Percentiles rank a stretch among this genome's conserved stretches.
phyloP scores from a whole-genome alignment of 305 asterid genomes.

The Caryopteris hybrid region DNA sequence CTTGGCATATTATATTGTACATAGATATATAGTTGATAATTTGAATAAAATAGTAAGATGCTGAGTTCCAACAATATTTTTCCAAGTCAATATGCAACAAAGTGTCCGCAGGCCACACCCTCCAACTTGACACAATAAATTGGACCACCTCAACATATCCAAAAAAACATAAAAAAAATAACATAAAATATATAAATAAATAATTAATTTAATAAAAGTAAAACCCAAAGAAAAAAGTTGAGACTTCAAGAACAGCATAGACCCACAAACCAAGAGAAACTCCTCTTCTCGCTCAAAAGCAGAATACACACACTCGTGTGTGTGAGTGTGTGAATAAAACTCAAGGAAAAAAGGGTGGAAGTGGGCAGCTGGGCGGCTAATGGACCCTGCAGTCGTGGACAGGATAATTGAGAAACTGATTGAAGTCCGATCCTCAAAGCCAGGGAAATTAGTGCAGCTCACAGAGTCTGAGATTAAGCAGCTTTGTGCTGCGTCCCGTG shows the following conservation, averaged over 20 bases:
- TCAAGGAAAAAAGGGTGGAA: neutral
- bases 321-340: slow-evolving; percentile 22
- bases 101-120: neutral
- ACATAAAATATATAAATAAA: neutral
- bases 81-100: too few species aligned
- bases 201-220: neutral
- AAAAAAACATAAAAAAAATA: too few species aligned
- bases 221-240: neutral
- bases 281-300: slow-evolving; percentile 13
- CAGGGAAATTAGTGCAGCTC: slow-evolving; percentile 88
- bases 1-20: too few species aligned
- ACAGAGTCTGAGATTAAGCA: slow-evolving; percentile 94
- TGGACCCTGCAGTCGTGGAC: slow-evolving; percentile 78
- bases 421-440: slow-evolving; percentile 92
- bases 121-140: slow-evolving; percentile 21
- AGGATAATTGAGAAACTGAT: slow-evolving; percentile 74
- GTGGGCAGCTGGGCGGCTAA: slow-evolving; percentile 24
- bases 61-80: too few species aligned
- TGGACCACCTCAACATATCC: neutral
- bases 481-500: slow-evolving; percentile 81
- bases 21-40: too few species aligned
- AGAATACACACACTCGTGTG: slow-evolving; percentile 20
- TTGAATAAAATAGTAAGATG: too few species aligned
- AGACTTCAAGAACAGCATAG: slow-evolving; percentile 19
- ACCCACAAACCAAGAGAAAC: slow-evolving; percentile 10